Base-by-base conservation (phyloP, 306 rosid genomes). In the Fragaria vesca region DNA sequence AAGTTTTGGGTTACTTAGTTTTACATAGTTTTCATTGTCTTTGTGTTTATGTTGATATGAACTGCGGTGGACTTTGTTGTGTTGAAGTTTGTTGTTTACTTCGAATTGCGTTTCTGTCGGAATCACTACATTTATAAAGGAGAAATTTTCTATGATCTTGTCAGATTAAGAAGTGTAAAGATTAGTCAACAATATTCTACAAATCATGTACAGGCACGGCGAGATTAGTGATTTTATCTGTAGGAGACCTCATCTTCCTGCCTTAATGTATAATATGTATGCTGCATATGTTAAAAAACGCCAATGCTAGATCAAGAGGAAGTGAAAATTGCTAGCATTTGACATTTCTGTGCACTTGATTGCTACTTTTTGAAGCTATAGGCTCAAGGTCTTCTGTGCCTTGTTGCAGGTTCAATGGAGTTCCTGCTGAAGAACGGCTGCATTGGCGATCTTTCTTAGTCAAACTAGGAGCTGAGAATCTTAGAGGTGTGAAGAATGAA, bases 381-480 rank as follows among this genome's bases (percentile, higher is more conserved):
- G 60, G 57, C 54, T 8, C n/a, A 15, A 42, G 16, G 47, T 48
- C 47, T 72, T 77, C 4, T 24, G 12, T 71, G 34, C 38, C 60
- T 21, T 20, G 40, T 80, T 83, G 72, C 83, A 94, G 98, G 75
- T 94, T 92, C 85, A 95, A 94, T 83, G 98, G 97, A 81, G 98
- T 92, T 82, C 98, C 97, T 47, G 90, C 89, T 0, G 98, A 94
- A 89, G 99, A 95, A 70, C 88, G 97, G 62, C 80, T 91, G 58
- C 98, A 95, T 81, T 92, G 99, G 99, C 93, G 95, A 81, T 90
- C 98, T 40, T 94, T 94, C 85, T 86, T 95, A 69, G 97, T 95
- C 51, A 95, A 95, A 82, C 85, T 95, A 58, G 97, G 97, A 80
- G 92, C 99, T 21, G 99, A 95, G 71, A 95, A 95, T 88, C 99